These are phyloP conservation scores for Pythium aphanidermatum DNA, from an alignment of 352 stramenopile genomes.

Conservation along the genomic window DNA sequence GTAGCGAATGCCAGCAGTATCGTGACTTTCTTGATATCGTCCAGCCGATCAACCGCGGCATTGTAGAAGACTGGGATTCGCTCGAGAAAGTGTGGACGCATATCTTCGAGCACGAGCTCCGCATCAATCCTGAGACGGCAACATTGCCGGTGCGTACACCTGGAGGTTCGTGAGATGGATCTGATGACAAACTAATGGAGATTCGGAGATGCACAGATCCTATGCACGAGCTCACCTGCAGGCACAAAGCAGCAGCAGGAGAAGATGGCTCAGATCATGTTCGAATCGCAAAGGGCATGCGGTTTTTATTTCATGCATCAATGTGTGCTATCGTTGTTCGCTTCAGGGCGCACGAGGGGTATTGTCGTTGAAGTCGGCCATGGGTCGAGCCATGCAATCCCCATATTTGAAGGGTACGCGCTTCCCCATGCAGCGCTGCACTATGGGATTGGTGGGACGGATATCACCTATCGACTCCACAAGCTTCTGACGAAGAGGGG, in stretches of 20 bases:
- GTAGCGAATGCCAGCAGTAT: slow-evolving; percentile 53
- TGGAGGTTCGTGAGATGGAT: no score
- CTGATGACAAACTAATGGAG: slow-evolving; percentile 1
- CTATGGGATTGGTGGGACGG: slow-evolving; percentile 60
- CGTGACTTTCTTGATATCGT: slow-evolving; percentile 61
- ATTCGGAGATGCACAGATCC: slow-evolving; percentile 25
- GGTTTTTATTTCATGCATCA: slow-evolving; percentile 87
- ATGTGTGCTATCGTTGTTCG: slow-evolving; percentile 80
- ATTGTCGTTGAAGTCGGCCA: slow-evolving; percentile 84
- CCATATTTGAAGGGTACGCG: slow-evolving; percentile 81
- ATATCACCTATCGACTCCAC: slow-evolving; percentile 72
- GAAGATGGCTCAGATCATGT: slow-evolving; percentile 81
- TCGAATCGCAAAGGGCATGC: slow-evolving; percentile 73
- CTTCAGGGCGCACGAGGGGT: slow-evolving; percentile 80
- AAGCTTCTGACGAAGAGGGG: slow-evolving; percentile 60
- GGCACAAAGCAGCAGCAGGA: slow-evolving; percentile 66
- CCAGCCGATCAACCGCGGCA: slow-evolving; percentile 68
- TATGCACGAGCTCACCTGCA: slow-evolving; percentile 57
- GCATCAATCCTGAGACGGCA: slow-evolving; percentile 65
- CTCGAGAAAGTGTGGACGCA: slow-evolving; percentile 86
- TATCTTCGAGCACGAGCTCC: slow-evolving; percentile 73
- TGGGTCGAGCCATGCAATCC: slow-evolving; percentile 79
- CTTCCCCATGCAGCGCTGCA: slow-evolving; percentile 69
- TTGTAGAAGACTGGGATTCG: slow-evolving; percentile 81
- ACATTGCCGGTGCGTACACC: slow-evolving; percentile 37